Evolutionary conservation across 331 rosid genomes (phyloP), one percentile per base, ranked within the genome.

Genomic region (Dryas integrifolia): DNA sequence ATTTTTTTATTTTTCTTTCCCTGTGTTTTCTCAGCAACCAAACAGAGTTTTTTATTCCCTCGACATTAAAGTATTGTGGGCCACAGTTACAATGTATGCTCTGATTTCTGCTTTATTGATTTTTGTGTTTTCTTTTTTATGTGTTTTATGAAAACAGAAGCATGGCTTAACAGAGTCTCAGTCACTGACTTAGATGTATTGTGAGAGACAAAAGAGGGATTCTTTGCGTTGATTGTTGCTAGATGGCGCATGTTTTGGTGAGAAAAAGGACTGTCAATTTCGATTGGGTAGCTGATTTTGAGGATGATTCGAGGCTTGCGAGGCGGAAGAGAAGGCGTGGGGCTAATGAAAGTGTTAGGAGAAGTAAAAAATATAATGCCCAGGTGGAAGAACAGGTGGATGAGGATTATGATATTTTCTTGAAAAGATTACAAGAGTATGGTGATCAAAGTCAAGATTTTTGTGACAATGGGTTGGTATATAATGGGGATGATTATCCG

Each of bases 261-360:
- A 30, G 45, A 59, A 35, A 59, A 16, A 59, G 44, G 65, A 30
- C 35, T 30, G 45, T 38, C 18, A 59, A 44, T 43, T 3, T 26
- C 35, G 41, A 7, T 13, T 60, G 65, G 15, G 65, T 46, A 58
- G 35, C 41, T 26, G 38, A 44, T 44, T 73, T 21, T 61, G 30
- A 51, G 48, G 76, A 46, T 18, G 76, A 75, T 53, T 12, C 3
- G 41, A 70, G 82, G 66, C 65, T 60, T 44, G 63, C 14, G 10
- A 83, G 80, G 68, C 7, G 76, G 40, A 30, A 7, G 65, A 58
- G 85, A 72, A 45, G 55, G 76, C 2, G 15, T 7, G 16, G 9
- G 44, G 16, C 70, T 4, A 67, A 47, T 55, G 45, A 38, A 44
- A 13, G n/a, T 30, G 35, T 1, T 30, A 58, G 38, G 69, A 68